Evolutionary conservation across 169 alveolate species (phyloP).

Genomic region (Plasmodium coatneyi): DNA sequence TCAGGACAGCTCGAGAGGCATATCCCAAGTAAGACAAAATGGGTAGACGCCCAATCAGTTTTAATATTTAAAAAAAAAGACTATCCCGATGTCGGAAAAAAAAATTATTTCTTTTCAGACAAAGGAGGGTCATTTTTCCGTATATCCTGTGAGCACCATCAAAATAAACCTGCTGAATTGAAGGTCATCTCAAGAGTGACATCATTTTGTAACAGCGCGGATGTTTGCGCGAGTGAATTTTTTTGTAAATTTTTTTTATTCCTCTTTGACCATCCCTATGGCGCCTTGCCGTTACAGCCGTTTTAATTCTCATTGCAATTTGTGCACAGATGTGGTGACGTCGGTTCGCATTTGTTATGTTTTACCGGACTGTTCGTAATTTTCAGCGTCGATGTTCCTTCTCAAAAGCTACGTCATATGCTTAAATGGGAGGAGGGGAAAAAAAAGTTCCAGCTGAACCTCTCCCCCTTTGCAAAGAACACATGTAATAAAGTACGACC

Average conservation of each 20-base stretch:
- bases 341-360: conserved; percentile 15
- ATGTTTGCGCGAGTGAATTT: neutral
- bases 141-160: conserved; percentile 20
- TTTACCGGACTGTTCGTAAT: conserved; percentile 11
- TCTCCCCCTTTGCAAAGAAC: neutral
- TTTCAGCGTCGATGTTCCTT: neutral
- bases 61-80: conserved; percentile 16
- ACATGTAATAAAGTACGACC: neutral
- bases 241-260: neutral
- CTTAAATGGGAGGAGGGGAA: neutral
- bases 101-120: conserved; percentile 44
- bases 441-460: neutral
- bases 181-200: neutral
- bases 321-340: neutral
- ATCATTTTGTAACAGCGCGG: neutral
- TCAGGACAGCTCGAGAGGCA: conserved; percentile 44
- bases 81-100: neutral
- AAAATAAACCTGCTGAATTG: neutral
- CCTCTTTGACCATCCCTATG: neutral
- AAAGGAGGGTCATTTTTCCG: conserved; percentile 26
- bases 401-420: neutral
- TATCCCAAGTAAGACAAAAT: conserved; percentile 76
- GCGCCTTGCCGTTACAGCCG: neutral
- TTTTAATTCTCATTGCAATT: neutral
- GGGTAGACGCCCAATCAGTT: conserved; percentile 72